Percentiles rank a stretch among this genome's conserved stretches.
Evolutionary conservation across 208 protist species (phyloP).

Genomic region (Porcisia hertigi): DNA sequence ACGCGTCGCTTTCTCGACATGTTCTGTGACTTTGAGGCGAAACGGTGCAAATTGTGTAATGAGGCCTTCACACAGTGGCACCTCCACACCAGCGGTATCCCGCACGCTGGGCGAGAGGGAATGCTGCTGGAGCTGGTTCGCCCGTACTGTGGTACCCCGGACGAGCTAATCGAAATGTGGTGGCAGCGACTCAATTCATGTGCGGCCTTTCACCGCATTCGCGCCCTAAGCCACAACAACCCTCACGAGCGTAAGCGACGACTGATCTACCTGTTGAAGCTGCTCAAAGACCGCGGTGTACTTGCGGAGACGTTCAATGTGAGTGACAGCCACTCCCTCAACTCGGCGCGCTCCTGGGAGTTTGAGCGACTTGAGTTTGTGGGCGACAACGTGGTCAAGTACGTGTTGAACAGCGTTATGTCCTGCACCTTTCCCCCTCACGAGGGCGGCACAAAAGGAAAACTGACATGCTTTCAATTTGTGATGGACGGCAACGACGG

Average conservation of each 20-base stretch:
- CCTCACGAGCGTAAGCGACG: conserved; percentile 68
- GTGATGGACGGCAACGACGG: conserved; percentile 91
- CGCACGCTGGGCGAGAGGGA: conserved; percentile 72
- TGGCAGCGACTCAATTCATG: conserved; percentile 63
- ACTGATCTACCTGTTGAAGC: conserved; percentile 77
- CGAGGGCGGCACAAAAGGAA: conserved; percentile 72
- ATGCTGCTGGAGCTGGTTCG: conserved; percentile 83
- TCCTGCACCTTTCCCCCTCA: conserved; percentile 62
- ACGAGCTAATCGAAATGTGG: conserved; percentile 76
- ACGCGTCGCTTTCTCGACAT: conserved; percentile 70
- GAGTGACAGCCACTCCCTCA: conserved; percentile 5
- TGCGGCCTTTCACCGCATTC: conserved; percentile 61
- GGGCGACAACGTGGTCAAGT: conserved; percentile 90
- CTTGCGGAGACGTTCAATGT: conserved; percentile 79
- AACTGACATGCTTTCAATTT: conserved; percentile 77
- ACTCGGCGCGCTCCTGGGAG: conserved; percentile 73
- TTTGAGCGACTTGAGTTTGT: conserved; percentile 90
- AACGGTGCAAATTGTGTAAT: conserved; percentile 88
- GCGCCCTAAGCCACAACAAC: conserved; percentile 67
- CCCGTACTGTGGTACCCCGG: conserved; percentile 79
- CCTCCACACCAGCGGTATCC: conserved; percentile 58
- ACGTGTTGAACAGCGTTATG: conserved; percentile 78
- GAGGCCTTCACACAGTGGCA: conserved; percentile 82
- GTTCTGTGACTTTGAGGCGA: conserved; percentile 79
- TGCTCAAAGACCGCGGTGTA: conserved; percentile 75